phyloP scores from a whole-genome alignment of 208 protist species.

The Ichthyophonus hoferi region DNA sequence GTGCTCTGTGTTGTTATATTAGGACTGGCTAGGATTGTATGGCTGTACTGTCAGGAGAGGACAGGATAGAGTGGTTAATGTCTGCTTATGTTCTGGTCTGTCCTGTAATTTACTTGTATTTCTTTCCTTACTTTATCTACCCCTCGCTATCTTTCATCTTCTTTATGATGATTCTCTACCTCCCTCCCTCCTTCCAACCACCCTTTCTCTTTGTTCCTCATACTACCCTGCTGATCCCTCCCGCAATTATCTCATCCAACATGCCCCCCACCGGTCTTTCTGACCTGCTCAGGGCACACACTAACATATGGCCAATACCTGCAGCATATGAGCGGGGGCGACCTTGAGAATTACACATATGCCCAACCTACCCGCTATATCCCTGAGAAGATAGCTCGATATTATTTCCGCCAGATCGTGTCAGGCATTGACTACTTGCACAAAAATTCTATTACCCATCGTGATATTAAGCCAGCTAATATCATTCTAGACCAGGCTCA shows the following conservation, averaged over 20 bases:
- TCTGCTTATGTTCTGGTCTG: too few relatives aligned
- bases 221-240: neutral
- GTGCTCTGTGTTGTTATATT: too few relatives aligned
- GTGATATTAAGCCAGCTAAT: slow-evolving; percentile 22
- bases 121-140: neutral
- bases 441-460: slow-evolving; percentile 34
- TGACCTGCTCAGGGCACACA: too few relatives aligned
- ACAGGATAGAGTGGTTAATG: too few relatives aligned
- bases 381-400: slow-evolving; percentile 1
- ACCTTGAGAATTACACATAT: slow-evolving; percentile 18
- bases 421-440: slow-evolving; percentile 34
- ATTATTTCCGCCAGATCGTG: slow-evolving; percentile 29
- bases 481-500: slow-evolving; percentile 10
- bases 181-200: too few relatives aligned
- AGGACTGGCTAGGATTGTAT: too few relatives aligned
- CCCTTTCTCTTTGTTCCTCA: neutral
- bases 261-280: neutral
- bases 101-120: too few relatives aligned
- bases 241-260: too few relatives aligned
- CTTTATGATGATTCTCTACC: neutral
- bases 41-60: too few relatives aligned
- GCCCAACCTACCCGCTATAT: neutral
- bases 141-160: neutral
- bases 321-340: slow-evolving; percentile 28
- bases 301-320: too few relatives aligned